Percentiles rank a stretch among this genome's conserved stretches.
Evolutionary conservation across 371 early-diverging fungal species (phyloP).

Genomic region (Saksenaea vasiformis): DNA sequence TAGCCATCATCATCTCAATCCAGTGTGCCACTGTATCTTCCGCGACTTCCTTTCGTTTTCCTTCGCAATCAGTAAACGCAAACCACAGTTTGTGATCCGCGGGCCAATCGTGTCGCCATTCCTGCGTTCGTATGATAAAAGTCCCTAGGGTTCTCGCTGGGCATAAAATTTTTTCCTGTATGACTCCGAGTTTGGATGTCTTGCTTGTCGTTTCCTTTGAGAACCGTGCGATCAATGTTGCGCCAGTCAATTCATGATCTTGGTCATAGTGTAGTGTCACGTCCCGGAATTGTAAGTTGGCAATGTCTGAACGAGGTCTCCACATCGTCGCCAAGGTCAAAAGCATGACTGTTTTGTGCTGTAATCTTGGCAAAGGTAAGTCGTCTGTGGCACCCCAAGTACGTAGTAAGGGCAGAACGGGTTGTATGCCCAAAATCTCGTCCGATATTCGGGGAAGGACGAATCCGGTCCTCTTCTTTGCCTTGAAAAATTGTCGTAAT

Average conservation of each 20-base stretch:
- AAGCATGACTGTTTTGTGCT: conserved; percentile 16
- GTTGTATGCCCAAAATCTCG: neutral
- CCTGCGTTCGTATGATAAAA: neutral
- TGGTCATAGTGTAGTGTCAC: neutral
- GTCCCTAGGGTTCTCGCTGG: neutral
- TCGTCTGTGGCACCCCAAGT: neutral
- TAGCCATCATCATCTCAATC: neutral
- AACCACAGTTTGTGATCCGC: neutral
- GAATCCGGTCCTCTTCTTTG: neutral
- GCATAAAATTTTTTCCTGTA: neutral
- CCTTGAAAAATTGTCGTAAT: neutral
- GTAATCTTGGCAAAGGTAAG: conserved; percentile 8
- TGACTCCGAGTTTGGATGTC: neutral
- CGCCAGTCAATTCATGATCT: neutral
- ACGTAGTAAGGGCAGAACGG: neutral
- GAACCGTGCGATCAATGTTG: neutral
- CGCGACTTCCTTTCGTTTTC: neutral
- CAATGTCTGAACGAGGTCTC: conserved; percentile 20
- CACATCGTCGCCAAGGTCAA: conserved; percentile 19
- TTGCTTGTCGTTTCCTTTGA: neutral
- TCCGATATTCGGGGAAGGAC: neutral
- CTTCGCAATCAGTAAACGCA: neutral
- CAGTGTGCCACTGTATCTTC: neutral
- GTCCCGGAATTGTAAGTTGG: conserved; percentile 16
- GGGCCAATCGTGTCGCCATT: neutral